A percentile compares a stretch with the other conserved stretches of the same genome.
These are phyloP conservation scores for Phytophthora ramorum DNA, from an alignment of 352 stramenopile species.

Conservation along the genomic window DNA sequence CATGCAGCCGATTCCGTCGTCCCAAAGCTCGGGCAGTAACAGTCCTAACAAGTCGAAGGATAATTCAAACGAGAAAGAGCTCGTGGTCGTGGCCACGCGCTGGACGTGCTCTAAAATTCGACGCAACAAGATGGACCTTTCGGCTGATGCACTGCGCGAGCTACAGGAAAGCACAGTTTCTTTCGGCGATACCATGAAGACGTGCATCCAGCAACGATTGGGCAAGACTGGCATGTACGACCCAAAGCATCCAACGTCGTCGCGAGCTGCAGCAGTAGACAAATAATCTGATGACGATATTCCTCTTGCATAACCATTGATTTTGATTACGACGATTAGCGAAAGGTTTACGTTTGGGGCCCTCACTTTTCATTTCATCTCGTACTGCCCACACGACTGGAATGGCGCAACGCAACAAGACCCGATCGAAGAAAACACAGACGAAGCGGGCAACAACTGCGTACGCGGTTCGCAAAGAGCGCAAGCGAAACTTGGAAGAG, in stretches of 20 bases:
- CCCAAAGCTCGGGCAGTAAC: no score
- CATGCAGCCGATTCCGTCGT: not conserved
- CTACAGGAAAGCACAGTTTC: conserved; percentile 33
- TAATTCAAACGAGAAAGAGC: conserved; percentile 14
- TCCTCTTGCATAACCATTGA: not conserved
- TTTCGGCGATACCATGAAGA: conserved; percentile 36
- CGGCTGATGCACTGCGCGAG: conserved; percentile 13
- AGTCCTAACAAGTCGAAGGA: not conserved
- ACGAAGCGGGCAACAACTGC: conserved; percentile 21
- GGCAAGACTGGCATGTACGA: conserved; percentile 10
- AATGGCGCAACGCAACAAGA: not conserved
- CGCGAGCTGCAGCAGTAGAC: not conserved
- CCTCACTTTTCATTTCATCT: not conserved
- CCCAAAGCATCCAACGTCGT: no score
- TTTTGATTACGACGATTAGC: not conserved
- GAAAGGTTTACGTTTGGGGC: no score
- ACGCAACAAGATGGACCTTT: conserved; percentile 21
- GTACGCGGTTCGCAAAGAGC: conserved; percentile 40
- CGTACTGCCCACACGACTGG: not conserved
- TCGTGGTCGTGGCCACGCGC: conserved; percentile 32
- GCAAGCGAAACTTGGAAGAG: conserved; percentile 30
- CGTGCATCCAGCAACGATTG: conserved; percentile 26
- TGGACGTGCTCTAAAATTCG: conserved; percentile 32
- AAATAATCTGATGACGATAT: not conserved
- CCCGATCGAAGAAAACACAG: not conserved